Evolutionary conservation across 176 grass and related monocot species (phyloP), one percentile per base, ranked within the genome.

Genomic region (Hordeum marinum): DNA sequence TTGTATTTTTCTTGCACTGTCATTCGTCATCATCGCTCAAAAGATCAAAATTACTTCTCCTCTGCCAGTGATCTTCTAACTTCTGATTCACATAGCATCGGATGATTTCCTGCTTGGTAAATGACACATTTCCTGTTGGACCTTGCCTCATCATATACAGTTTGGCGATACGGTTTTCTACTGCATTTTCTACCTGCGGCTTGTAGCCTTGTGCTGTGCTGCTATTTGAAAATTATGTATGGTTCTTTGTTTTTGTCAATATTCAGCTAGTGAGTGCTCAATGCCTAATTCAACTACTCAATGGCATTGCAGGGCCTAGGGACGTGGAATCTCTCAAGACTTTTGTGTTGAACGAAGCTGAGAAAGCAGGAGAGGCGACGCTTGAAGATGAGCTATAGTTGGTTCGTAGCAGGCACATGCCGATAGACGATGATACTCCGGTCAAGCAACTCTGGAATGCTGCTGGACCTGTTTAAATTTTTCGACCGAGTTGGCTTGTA

Each of bases 241-340:
- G 48, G 59, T 52, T 25, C 26, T 15, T 34, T 72, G 14, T 64
- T 13, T 13, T 48, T 23, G 11, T 63, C 52, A 42, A 18, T 42
- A 50, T 67, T 68, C 60, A 10, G 6, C 20, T 77, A 26, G 7
- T 70, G 26, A 17, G 24, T n/a, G 23, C 2, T 55, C 4, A 43
- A 26, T 83, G 31, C 42, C 31, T 72, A 65, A 65, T 23, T 40
- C 48, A 26, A 81, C 42, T 64, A 32, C 21, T 12, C 3, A 32
- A 67, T 80, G 20, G 17, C 48, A 57, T 71, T 88, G 61, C 93
- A 99, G 93, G 96, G 37, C 83, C 81, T 40, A 94, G 91, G 84
- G 57, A 99, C 78, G 94, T 99, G 23, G 91, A 94, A 57, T 88
- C 78, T n/a, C 88, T 99, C 41, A 96, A 92, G 68, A 83, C 82